A percentile compares a stretch with the other conserved stretches of the same genome.
Evolutionary conservation across 2,329 filamentous ascomycete genomes (phyloP).

Genomic region (Cladorrhinum sp.): DNA sequence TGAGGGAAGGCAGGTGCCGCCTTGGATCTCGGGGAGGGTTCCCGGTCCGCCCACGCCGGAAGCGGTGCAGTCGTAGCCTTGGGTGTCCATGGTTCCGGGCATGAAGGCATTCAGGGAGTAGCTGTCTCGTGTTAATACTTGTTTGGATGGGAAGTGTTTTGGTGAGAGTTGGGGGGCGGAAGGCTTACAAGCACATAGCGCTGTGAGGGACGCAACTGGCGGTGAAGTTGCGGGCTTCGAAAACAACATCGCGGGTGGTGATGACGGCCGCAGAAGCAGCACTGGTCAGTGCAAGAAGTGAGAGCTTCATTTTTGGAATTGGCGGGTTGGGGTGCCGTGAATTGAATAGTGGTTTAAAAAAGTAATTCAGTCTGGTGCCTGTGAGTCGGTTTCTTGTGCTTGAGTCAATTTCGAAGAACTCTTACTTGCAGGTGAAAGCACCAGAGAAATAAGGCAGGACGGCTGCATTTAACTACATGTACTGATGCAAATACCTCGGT

Average conservation of each 20-base stretch:
- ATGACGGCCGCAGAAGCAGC: conserved; percentile 8
- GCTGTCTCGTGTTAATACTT: conserved; percentile 3
- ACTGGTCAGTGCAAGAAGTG: conserved; percentile 2
- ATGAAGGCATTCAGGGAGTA: conserved; percentile 14
- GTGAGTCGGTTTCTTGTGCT: no score
- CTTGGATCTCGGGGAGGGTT: conserved; percentile 13
- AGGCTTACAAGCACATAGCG: conserved; percentile 14
- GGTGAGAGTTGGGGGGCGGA: neutral
- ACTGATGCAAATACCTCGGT: no score
- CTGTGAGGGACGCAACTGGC: conserved; percentile 15
- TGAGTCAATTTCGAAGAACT: no score
- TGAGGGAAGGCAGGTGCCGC: conserved; percentile 12
- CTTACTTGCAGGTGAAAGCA: no score
- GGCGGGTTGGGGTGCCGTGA: no score
- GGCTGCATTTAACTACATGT: no score
- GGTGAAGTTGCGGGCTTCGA: conserved; percentile 15
- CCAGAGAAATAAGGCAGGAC: no score
- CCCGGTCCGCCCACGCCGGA: conserved; percentile 6
- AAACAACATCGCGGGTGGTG: conserved; percentile 7
- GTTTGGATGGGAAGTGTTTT: neutral
- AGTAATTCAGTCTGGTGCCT: no score
- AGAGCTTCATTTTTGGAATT: conserved; percentile 16
- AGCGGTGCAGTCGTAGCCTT: conserved; percentile 16
- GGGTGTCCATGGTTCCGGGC: conserved; percentile 15
- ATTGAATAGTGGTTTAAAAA: no score